A percentile compares a stretch with the other conserved stretches of the same genome.
Evolutionary conservation across 2,329 filamentous ascomycete species (phyloP).

Genomic region (Botrytis fabae): DNA sequence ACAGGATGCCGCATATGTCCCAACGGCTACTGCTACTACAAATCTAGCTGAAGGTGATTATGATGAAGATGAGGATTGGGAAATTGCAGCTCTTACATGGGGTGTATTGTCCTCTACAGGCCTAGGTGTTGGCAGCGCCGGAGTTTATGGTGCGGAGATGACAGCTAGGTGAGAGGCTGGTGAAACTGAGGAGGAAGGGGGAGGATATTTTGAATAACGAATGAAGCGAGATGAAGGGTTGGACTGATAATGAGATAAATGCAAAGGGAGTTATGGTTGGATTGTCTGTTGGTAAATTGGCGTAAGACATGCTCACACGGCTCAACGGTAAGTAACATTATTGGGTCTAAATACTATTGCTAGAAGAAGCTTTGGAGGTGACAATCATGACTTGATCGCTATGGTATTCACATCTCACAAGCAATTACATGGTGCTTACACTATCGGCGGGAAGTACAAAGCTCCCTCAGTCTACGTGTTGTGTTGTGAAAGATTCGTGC

Average conservation of each 20-base stretch:
- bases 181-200: not conserved
- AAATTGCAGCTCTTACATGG: constrained; percentile 50
- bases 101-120: constrained; percentile 48
- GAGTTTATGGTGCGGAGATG: constrained; percentile 49
- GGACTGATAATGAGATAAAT: not conserved
- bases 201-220: not conserved
- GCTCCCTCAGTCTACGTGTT: not conserved
- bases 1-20: constrained; percentile 44
- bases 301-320: not conserved
- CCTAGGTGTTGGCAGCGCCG: constrained; percentile 48
- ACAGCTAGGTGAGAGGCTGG: constrained; percentile 23
- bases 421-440: too few species aligned
- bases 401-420: not conserved
- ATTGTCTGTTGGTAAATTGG: not conserved
- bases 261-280: not conserved
- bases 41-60: constrained; percentile 45
- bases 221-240: not conserved
- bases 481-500: not conserved
- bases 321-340: not conserved
- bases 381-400: not conserved
- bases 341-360: not conserved
- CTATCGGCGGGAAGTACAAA: not conserved
- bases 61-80: constrained; percentile 47
- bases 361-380: too few species aligned
- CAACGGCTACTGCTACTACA: constrained; percentile 39